Base-by-base conservation (phyloP, 2,329 filamentous ascomycete genomes). In the Xylaria sp. region DNA sequence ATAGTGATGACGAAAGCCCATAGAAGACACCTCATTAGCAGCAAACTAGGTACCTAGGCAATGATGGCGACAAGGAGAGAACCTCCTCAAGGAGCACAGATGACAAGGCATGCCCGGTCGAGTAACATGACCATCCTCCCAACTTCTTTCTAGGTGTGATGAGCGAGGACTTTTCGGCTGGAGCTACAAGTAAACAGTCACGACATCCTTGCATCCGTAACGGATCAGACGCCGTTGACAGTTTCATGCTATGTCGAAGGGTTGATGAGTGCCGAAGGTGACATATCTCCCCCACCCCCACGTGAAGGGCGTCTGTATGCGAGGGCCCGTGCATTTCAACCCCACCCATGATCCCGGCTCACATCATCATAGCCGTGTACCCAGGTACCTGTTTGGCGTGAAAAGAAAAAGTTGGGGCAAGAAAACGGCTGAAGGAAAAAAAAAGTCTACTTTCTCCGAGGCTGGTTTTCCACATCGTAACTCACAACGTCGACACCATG, bases 401-500 rank as follows among this genome's bases (percentile, higher is more conserved):
- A 34, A 4, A 34, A 34, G 29, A 39, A n/a, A 9, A 52, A 52
- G 39, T 48, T 44, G 44, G 46, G 24, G 41, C 26, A 29, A 40
- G 21, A 52, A 55, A 52, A 51, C 37, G 41, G 29, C n/a, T 26
- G 24, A 34, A 34, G 5, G 3, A 7, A 3, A 34, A 44, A 43
- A 44, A 45, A 51, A 21, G 22, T 41, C 4, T 44, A 49, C 8
- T 44, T 50, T n/a, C 26, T 42, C 17, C 50, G 22, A 48, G 40
- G 16, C 20, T 48, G 13, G 19, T 16, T 41, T 34, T 45, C 16
- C 13, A 44, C 20, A 34, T 13, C 21, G 11, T 34, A 43, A 26
- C 17, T 41, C n/a, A 34, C 29, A 21, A 20, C 44, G 24, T 37
- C 37, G 9, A 9, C 8, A 34, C 47, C 56, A 65, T 56, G 44